Evolutionary conservation across 139 green algal genomes (phyloP), one percentile per base, ranked within the genome.

Genomic region (Volvox africanus): DNA sequence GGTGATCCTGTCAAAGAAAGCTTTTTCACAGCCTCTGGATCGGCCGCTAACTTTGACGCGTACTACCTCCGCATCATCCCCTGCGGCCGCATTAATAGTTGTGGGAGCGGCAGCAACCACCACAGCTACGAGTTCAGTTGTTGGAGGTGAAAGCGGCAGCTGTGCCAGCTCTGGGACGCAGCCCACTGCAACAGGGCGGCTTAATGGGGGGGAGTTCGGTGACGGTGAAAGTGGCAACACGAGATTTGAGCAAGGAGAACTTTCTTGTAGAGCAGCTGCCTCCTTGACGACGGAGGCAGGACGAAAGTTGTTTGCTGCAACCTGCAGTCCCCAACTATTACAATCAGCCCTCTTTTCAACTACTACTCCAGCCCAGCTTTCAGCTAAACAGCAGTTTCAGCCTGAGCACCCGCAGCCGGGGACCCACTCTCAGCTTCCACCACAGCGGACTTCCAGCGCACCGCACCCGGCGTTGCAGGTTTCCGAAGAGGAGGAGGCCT

Each of bases 401-500:
- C 76, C 76, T 18, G 32, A 82, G 30, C 76, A 55, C 16, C 33
- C 76, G 33, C 30, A 82, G 13, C 30, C 1, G 55, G 30, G 61
- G 28, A 35, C 26, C 20, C 18, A 81, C 17, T 22, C 35, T 32
- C 35, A 37, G 82, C 1, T 26, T 32, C 19, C 20, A 2, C 19
- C 79, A 61, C 37, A 9, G 80, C 3, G 11, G 13, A 30, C 6
- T 32, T 36, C 62, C 21, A 30, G 33, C 62, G 65, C 13, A 62
- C 21, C 22, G 65, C 62, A 88, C 82, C 62, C 65, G 22, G 82
- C 65, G 33, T 67, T 88, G 82, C 82, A 67, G 68, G 86, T 94
- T 11, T 35, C 77, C 17, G 85, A 88, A 19, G 93, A 96, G 82
- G 94, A 96, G 62, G 93, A 95, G 87, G 94, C 94, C 1, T 96